These are phyloP conservation scores for Alternaria sp. DNA, from an alignment of 2,329 filamentous ascomycete species.

Conservation along the genomic window DNA sequence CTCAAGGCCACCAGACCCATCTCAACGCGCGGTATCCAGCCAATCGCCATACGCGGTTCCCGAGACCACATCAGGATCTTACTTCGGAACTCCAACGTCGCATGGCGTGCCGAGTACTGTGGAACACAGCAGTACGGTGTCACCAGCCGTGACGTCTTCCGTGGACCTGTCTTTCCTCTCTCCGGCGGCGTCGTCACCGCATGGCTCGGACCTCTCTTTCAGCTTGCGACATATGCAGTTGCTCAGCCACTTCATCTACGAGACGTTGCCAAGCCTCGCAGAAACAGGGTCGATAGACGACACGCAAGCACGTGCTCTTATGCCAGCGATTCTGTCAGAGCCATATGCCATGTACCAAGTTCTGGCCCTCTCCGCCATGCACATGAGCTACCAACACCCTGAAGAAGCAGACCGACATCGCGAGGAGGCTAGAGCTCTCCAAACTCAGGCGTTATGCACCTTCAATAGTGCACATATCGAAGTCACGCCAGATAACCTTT, in stretches of 20 bases:
- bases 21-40: constrained; percentile 1
- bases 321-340: background rate
- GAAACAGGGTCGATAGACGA: background rate
- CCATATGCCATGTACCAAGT: background rate
- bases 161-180: constrained; percentile 1
- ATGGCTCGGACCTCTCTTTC: constrained; percentile 1
- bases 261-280: constrained; percentile 14
- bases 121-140: background rate
- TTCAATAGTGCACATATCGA: background rate
- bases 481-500: background rate
- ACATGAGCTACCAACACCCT: background rate
- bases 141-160: background rate
- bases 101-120: background rate
- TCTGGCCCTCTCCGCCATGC: background rate
- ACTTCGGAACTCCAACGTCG: constrained; percentile 3
- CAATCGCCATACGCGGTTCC: background rate
- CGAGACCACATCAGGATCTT: background rate
- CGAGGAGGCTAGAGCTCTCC: background rate
- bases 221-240: constrained; percentile 31
- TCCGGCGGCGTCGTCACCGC: background rate
- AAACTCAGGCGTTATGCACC: background rate
- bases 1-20: background rate
- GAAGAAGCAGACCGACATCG: background rate
- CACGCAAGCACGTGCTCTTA: background rate
- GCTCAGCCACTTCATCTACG: constrained; percentile 25